Conservation (phyloP, 1,139 yeast genomes). For the Blastobotrys indianensis region DNA sequence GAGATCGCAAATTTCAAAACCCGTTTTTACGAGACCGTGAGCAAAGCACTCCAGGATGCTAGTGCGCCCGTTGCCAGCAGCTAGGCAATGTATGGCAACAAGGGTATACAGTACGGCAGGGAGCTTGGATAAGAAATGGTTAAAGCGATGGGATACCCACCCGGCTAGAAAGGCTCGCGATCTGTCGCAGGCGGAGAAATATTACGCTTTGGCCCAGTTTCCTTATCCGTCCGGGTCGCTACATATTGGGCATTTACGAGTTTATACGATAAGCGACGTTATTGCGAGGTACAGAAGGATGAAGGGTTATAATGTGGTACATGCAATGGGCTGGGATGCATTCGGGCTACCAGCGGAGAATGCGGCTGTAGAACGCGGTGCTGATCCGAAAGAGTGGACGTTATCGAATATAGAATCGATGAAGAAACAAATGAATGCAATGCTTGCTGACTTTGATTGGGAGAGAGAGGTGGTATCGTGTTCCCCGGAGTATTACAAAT, state of each 20-base stretch:
- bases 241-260: conserved; percentile 91
- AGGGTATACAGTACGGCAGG: too few species aligned
- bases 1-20: too few species aligned
- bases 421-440: conserved; percentile 72
- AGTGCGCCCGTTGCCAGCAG: too few species aligned
- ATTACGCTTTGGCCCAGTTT: conserved; percentile 79
- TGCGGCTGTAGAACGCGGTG: conserved; percentile 84
- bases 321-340: conserved; percentile 99
- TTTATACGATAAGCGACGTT: conserved; percentile 84
- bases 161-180: conserved; percentile 23
- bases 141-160: conserved; percentile 22
- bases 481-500: conserved; percentile 78
- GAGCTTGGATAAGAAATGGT: conserved; percentile 32
- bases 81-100: too few species aligned
- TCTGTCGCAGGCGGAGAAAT: conserved; percentile 35
- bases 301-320: conserved; percentile 71
- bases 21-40: too few species aligned
- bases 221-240: conserved; percentile 93
- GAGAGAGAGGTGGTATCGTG: conserved; percentile 86
- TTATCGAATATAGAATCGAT: conserved; percentile 65
- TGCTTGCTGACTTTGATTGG: conserved; percentile 93
- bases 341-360: conserved; percentile 98
- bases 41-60: too few species aligned
- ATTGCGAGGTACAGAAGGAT: conserved; percentile 71
- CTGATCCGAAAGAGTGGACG: conserved; percentile 83